Evolutionary conservation across 495 filamentous ascomycete species (phyloP).

Genomic region (Diplogelasinospora grovesii): DNA sequence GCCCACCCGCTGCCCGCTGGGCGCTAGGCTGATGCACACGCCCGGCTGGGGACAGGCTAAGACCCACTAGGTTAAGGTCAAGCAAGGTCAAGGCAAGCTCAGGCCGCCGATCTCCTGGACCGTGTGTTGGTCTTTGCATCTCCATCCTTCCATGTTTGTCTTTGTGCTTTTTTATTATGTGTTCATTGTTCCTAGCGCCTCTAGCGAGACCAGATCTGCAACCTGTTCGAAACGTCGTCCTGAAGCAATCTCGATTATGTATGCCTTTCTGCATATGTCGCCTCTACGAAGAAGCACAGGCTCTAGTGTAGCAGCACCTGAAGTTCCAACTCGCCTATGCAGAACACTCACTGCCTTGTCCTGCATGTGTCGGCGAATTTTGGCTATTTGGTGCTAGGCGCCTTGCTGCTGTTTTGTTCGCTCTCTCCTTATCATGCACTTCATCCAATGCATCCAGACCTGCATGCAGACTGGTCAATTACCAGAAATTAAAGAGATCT

Average conservation of each 20-base stretch:
- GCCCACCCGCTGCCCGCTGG: not conserved
- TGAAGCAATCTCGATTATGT: slow-evolving; percentile 12
- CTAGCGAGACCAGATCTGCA: too few relatives aligned
- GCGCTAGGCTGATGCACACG: not conserved
- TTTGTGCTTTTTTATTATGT: not conserved
- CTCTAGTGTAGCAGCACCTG: not conserved
- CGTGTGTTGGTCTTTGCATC: not conserved
- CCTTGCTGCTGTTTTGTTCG: not conserved
- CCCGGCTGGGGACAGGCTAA: not conserved
- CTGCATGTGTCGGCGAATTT: too few relatives aligned
- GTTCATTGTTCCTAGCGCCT: too few relatives aligned
- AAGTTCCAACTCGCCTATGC: not conserved
- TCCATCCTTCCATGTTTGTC: not conserved
- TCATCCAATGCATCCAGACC: too few relatives aligned
- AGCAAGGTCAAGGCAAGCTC: not conserved
- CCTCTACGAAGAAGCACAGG: not conserved
- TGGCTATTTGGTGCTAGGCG: too few relatives aligned
- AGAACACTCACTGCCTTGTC: not conserved
- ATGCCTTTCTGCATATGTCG: too few relatives aligned
- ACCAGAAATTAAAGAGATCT: too few relatives aligned
- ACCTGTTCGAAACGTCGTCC: slow-evolving; percentile 11
- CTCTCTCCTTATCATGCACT: too few relatives aligned
- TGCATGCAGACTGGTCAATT: too few relatives aligned
- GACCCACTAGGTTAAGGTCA: not conserved
- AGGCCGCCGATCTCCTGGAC: slow-evolving; percentile 4